Evolutionary conservation across 306 rosid genomes (phyloP).

Genomic region (Vigna reflexopilosa): DNA sequence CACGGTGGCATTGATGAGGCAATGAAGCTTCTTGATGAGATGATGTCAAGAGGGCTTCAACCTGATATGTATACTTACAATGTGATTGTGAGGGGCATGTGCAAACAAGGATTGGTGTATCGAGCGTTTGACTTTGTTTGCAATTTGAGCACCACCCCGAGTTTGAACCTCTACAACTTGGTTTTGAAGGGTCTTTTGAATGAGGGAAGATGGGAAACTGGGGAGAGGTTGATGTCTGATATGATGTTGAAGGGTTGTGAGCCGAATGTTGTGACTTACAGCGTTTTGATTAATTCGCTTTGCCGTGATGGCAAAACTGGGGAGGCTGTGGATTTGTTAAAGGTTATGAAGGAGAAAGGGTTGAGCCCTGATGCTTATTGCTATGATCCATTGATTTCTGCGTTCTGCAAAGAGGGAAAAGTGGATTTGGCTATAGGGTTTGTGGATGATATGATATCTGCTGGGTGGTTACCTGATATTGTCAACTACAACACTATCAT

Average conservation of each 20-base stretch:
- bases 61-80: constrained; percentile 78
- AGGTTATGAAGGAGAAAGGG: constrained; percentile 80
- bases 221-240: constrained; percentile 63
- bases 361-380: constrained; percentile 79
- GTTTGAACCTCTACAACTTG: constrained; percentile 70
- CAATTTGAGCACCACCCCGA: constrained; percentile 56
- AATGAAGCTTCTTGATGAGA: constrained; percentile 74
- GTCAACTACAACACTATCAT: constrained; percentile 82
- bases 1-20: constrained; percentile 72
- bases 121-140: constrained; percentile 66
- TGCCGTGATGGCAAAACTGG: constrained; percentile 71
- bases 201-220: constrained; percentile 70
- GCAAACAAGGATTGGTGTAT: constrained; percentile 74
- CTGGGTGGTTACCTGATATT: constrained; percentile 80
- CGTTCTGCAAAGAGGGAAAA: constrained; percentile 75
- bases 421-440: constrained; percentile 71
- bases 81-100: constrained; percentile 78
- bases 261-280: constrained; percentile 74
- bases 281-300: constrained; percentile 67
- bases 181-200: constrained; percentile 66
- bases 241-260: constrained; percentile 69
- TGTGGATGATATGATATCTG: constrained; percentile 74
- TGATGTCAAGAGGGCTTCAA: constrained; percentile 69
- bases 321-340: constrained; percentile 71
- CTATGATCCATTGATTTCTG: constrained; percentile 81